Conservation (phyloP, 2,329 filamentous ascomycete species). For the Botrytis fabae region DNA sequence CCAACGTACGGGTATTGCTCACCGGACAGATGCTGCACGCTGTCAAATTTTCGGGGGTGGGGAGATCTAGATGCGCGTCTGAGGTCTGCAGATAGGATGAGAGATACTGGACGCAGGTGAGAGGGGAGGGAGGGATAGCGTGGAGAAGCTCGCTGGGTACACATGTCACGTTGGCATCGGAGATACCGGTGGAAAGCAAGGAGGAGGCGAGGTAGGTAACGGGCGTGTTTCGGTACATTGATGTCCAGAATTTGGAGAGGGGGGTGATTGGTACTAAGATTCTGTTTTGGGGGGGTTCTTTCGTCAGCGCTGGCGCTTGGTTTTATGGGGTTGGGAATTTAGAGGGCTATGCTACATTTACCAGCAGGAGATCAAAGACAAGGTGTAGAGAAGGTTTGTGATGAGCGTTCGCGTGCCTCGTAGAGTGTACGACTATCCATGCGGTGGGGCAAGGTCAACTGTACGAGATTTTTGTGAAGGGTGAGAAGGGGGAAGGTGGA, state of each 20-base stretch:
- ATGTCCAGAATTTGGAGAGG: constrained; percentile 40
- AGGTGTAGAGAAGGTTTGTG: constrained; percentile 13
- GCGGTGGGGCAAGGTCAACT: constrained; percentile 67
- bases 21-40: constrained; percentile 64
- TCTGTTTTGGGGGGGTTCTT: neutral
- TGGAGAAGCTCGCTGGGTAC: constrained; percentile 64
- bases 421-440: constrained; percentile 33
- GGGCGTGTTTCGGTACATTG: constrained; percentile 78
- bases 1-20: constrained; percentile 58
- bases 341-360: neutral
- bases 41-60: constrained; percentile 58
- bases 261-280: neutral
- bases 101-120: constrained; percentile 49
- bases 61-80: constrained; percentile 46
- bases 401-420: constrained; percentile 5
- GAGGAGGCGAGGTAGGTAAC: constrained; percentile 77
- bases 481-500: constrained; percentile 54
- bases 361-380: neutral
- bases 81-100: constrained; percentile 48
- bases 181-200: constrained; percentile 67
- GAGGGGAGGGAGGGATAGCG: constrained; percentile 55
- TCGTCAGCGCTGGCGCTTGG: neutral
- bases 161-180: constrained; percentile 64
- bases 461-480: constrained; percentile 44
- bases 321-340: neutral